Base-by-base conservation (phyloP, 441 rosid species). In the Arabidopsis hybrid region DNA sequence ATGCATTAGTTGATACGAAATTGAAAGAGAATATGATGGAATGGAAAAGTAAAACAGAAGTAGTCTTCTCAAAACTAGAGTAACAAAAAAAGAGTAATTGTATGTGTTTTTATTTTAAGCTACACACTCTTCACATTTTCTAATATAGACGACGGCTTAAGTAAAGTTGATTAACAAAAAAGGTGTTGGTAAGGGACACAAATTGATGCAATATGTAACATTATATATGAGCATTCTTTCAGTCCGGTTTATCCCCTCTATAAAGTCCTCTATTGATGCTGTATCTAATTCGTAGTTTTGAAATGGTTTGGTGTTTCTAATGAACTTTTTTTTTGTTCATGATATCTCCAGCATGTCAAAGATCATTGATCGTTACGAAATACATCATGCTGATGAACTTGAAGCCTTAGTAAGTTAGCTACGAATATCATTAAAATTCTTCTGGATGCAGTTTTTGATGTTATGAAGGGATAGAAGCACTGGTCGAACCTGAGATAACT, bases 401-500 rank as follows among this genome's bases (percentile, higher is more conserved):
- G 49, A 53, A 55, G 18, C 6, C 66, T 63, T 56, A 47, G 79
- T 76, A 69, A 76, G 79, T 70, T 65, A 61, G 16, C 74, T 61
- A 38, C 35, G 21, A 60, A 60, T 40, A 53, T 46, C 52, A 38
- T 36, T 46, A n/a, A 56, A 46, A 3, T 56, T 35, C 35, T 9
- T 36, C 35, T 46, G 29, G 70, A 35, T 13, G 42, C 29, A 21
- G 51, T 38, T n/a, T 31, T 35, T 53, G 8, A 47, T 57, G 58
- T 65, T 8, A 16, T 13, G 26, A 34, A 43, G 18, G n/a, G 64
- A 60, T n/a, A 47, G 31, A 64, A 26, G 13, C 11, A 49, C 9
- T 65, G 66, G 51, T 12, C 8, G 43, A 21, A 7, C 34, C 31
- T 16, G 26, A 60, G 35, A 57, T 49, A 66, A 65, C 52, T 65